Conservation (phyloP, 441 rosid species). For the Pelargonium myrrhifolium region DNA sequence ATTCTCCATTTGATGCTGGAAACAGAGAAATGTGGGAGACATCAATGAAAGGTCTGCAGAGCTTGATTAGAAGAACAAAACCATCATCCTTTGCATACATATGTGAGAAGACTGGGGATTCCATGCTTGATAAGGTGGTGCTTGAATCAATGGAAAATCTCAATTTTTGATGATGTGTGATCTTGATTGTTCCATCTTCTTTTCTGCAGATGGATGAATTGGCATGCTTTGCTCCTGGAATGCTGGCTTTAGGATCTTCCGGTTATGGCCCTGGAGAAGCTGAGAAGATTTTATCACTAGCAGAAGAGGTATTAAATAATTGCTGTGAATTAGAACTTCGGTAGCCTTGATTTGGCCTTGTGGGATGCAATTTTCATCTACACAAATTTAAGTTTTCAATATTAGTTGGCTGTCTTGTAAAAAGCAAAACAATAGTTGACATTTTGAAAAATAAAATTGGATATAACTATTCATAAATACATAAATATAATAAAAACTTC, state of each 20-base stretch:
- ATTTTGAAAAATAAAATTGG: not conserved
- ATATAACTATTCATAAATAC: not conserved
- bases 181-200: not conserved
- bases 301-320: slow-evolving; percentile 3
- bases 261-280: slow-evolving; percentile 2
- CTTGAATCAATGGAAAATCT: not conserved
- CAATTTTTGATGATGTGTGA: not conserved
- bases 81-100: not conserved
- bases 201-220: slow-evolving; percentile 6
- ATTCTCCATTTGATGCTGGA: not conserved
- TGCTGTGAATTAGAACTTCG: no score
- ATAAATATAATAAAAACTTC: not conserved
- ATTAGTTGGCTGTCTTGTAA: not conserved
- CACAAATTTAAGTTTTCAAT: not conserved
- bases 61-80: slow-evolving; percentile 1
- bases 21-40: slow-evolving; percentile 5
- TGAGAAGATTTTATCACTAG: not conserved
- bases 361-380: not conserved
- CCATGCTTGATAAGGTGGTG: slow-evolving; percentile 2
- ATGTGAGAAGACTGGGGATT: slow-evolving; percentile 6
- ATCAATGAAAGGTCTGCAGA: slow-evolving; percentile 5
- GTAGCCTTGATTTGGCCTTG: no score
- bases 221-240: slow-evolving; percentile 5
- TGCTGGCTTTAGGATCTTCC: slow-evolving; percentile 1
- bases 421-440: not conserved